Percentiles rank a stretch among this genome's conserved stretches.
These are phyloP conservation scores for Pseudogymnoascus sp. DNA, from an alignment of 2,329 filamentous ascomycete genomes.

Conservation along the genomic window DNA sequence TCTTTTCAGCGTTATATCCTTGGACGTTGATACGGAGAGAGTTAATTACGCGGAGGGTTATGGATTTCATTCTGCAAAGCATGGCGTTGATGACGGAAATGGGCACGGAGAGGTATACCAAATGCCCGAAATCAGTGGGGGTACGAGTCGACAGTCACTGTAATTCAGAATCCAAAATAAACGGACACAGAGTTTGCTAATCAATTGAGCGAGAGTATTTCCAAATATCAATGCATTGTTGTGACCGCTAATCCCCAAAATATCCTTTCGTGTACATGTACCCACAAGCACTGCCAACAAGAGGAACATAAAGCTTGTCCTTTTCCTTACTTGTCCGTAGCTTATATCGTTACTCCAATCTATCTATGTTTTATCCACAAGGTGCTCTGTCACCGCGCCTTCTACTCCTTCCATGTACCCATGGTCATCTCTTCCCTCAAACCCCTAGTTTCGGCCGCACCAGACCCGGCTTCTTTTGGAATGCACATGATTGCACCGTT, in stretches of 20 bases:
- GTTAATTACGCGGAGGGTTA: neutral
- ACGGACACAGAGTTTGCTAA: neutral
- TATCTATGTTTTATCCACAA: conserved; percentile 1
- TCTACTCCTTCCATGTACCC: neutral
- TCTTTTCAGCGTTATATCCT: too few relatives aligned
- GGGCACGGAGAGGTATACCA: neutral
- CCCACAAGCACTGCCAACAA: conserved; percentile 6
- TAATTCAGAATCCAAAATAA: too few relatives aligned
- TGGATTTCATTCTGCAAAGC: neutral
- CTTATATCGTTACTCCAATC: conserved; percentile 2
- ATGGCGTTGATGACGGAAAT: neutral
- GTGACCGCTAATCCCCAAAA: conserved; percentile 3
- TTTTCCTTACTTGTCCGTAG: neutral
- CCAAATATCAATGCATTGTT: conserved; percentile 2
- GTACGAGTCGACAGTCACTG: too few relatives aligned
- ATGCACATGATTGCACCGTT: neutral
- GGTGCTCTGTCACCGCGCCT: neutral
- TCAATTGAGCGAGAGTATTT: neutral
- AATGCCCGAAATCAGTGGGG: too few relatives aligned
- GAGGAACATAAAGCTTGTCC: neutral
- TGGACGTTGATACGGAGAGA: too few relatives aligned
- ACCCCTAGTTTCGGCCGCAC: neutral
- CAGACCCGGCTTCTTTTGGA: neutral
- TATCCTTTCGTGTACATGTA: conserved; percentile 5
- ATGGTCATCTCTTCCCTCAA: neutral